Percentiles rank a stretch among this genome's conserved stretches.
Conservation (phyloP, 129 eudicot genomes). For the Solidago caesia region DNA sequence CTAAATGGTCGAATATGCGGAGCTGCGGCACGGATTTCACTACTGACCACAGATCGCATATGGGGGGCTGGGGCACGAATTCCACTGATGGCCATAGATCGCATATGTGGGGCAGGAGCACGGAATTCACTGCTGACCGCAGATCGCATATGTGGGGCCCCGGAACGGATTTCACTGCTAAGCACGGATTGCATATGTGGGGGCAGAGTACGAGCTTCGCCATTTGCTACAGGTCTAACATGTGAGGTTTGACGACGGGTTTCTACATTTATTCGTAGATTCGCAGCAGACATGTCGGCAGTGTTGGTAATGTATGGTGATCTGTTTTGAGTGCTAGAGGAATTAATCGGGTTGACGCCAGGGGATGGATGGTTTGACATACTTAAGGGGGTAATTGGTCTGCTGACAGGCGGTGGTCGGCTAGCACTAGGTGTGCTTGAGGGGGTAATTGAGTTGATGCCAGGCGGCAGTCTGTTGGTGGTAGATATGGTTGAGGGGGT, state of each 20-base stretch:
- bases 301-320: constrained; percentile 30
- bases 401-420: neutral
- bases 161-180: constrained; percentile 47
- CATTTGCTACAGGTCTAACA: constrained; percentile 36
- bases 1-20: constrained; percentile 54
- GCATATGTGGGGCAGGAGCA: neutral
- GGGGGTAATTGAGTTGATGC: neutral
- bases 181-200: constrained; percentile 22
- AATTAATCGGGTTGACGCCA: constrained; percentile 4
- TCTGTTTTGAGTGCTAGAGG: constrained; percentile 14
- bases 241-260: constrained; percentile 63
- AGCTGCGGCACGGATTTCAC: constrained; percentile 21
- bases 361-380: neutral
- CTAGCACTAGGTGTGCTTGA: neutral
- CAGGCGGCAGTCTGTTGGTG: constrained; percentile 6
- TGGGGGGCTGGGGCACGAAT: constrained; percentile 62
- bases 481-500: neutral
- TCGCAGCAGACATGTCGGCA: constrained; percentile 40
- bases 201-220: constrained; percentile 50
- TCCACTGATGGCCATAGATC: constrained; percentile 24
- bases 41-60: constrained; percentile 35
- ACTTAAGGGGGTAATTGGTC: neutral
- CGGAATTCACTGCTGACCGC: neutral
- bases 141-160: constrained; percentile 54
- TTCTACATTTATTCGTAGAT: constrained; percentile 40